A percentile compares a stretch with the other conserved stretches of the same genome.
Conservation (phyloP, 2,329 filamentous ascomycete species). For the Ophiostoma quercus region DNA sequence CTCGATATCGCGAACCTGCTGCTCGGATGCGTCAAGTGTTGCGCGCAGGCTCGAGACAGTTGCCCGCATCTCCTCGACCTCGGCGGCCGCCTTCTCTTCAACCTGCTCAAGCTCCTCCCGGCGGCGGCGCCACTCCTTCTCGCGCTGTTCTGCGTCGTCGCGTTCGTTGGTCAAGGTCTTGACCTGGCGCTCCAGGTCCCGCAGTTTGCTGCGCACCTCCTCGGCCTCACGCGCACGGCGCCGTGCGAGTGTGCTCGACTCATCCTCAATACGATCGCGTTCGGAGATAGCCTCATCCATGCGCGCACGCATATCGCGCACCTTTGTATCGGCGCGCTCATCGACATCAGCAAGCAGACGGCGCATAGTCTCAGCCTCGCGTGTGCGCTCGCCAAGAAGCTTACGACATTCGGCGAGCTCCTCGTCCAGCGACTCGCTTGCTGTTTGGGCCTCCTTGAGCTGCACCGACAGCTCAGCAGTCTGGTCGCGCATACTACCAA, state of each 20-base stretch:
- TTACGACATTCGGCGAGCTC: conserved; percentile 85
- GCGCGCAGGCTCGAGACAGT: conserved; percentile 74
- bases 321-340: conserved; percentile 69
- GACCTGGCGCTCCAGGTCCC: conserved; percentile 74
- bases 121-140: conserved; percentile 68
- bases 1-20: conserved; percentile 73
- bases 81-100: conserved; percentile 63
- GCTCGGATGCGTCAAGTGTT: conserved; percentile 81
- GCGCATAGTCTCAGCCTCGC: conserved; percentile 93
- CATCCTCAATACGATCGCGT: conserved; percentile 85
- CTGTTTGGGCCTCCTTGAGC: conserved; percentile 79
- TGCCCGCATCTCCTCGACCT: conserved; percentile 60
- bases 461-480: conserved; percentile 81
- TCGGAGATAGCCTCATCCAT: conserved; percentile 92
- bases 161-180: conserved; percentile 67
- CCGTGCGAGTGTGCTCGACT: conserved; percentile 71
- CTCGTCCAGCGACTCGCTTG: conserved; percentile 83
- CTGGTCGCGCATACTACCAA: conserved; percentile 91
- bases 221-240: conserved; percentile 77
- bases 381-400: conserved; percentile 77
- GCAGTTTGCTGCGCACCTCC: conserved; percentile 71
- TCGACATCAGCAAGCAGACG: conserved; percentile 82
- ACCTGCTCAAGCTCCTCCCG: conserved; percentile 70
- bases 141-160: conserved; percentile 68
- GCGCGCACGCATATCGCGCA: conserved; percentile 81